Evolutionary conservation across 306 rosid genomes (phyloP), one percentile per base, ranked within the genome.

Genomic region (Geum urbanum): DNA sequence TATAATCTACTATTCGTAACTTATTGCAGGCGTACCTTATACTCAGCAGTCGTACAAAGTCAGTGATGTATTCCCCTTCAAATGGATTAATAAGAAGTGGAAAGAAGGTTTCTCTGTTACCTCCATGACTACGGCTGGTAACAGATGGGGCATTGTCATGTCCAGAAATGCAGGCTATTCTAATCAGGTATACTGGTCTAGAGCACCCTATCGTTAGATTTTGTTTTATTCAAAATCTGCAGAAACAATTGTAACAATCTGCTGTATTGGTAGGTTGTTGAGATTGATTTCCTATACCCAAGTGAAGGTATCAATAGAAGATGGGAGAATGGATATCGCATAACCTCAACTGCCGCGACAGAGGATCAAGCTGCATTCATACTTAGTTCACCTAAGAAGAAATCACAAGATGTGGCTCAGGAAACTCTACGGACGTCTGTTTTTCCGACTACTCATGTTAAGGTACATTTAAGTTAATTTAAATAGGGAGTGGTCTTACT

Each of bases 21-120:
- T 67, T 40, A 65, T 59, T 75, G 66, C 41, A 81, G 84, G 84
- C 32, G 84, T 76, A 8, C 78, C 79, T 41, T 81, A 63, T 53
- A 81, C 84, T 73, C 84, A 81, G 73, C 84, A 81, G 69, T 81
- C 84, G n/a, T 81, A 81, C 79, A 81, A 81, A 77, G 84, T 81
- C 22, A 77, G 84, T 45, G 84, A 81, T 69, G 79, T 81, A 59
- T 81, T 81, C 69, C 84, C 84, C 7, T 81, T 77, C 79, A 81
- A 81, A 69, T 81, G 84, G 84, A 81, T 81, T 55, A 77, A 77
- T 58, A 81, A 77, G 73, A 81, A 81, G 72, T 81, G 84, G 84
- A 81, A 81, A 77, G 84, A 81, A 67, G 84, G 81, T 54, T 81
- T 81, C 66, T 81, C 59, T 20, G 84, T 81, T 16, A 81, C 84